Evolutionary conservation across 1,284 basidiomycete genomes (phyloP), one percentile per base, ranked within the genome.

Genomic region (Quambalaria eucalypti): DNA sequence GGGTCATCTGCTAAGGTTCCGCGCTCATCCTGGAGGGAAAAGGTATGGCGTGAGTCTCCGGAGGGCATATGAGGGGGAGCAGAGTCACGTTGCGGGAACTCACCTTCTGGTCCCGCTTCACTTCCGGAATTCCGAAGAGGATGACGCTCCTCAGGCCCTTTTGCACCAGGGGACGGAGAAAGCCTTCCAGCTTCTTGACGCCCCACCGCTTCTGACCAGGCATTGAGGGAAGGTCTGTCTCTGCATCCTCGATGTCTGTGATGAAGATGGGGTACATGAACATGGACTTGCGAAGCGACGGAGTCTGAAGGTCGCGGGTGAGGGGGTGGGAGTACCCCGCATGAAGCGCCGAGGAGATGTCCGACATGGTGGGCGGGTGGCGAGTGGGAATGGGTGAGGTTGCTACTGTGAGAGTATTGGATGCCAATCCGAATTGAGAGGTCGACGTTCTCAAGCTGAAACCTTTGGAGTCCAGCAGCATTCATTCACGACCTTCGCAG

Each of bases 61-160:
- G n/a, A n/a, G n/a, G n/a, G n/a, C n/a, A n/a, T n/a, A n/a, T n/a
- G 46, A 7, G 9, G 19, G 25, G 5, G 19, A 29, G 48, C 48
- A 49, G 48, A 49, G 40, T 21, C 16, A 2, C 40, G 16, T 19
- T 14, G 7, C n/a, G 40, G 16, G 16, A 8, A 76, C 80, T 48
- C 53, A 90, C 91, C 82, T 96, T 97, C 55, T 23, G n/a, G 5
- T 46, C 42, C 42, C 25, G 77, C 68, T 87, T 87, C 36, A 81
- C 82, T 65, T 91, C 76, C 2, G 95, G 95, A 2, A 98, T 93
- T 58, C 95, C 95, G 73, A 99, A 99, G 31, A 99, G 81, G 65
- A 98, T 96, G 48, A 98, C 89, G 60, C 89, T 91, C 68, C 82
- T 79, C 51, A 98, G 80, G 14, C 95, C 95, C 74, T 95, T 96